Base-by-base conservation (phyloP, 1,284 basidiomycete genomes). In the Rhizoctonia solani region DNA sequence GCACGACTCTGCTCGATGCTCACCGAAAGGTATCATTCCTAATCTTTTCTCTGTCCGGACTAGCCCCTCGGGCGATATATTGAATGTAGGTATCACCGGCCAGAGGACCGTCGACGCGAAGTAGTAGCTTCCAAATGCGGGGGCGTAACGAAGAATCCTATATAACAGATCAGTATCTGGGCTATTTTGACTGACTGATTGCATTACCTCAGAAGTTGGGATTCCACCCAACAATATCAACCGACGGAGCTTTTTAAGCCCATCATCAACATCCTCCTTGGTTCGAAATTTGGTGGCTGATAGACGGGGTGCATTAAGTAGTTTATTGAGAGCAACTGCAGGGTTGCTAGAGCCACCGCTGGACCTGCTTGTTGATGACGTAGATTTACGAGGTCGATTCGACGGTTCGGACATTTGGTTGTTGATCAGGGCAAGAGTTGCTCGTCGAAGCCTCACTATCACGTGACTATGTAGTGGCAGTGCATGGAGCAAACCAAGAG, bases 101-200 rank as follows among this genome's bases (percentile, higher is more conserved):
- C 3, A 96, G 75, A 14, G 56, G 50, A 23, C 90, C 86, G 67
- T 89, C 87, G 0, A 96, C 87, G 54, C 88, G 85, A 44, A 98
- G 80, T 42, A 97, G 82, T 59, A 97, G 88, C 78, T 96, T 96
- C 95, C 95, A 98, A 80, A 93, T 87, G 61, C 89, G 82, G 42
- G 90, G 89, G 37, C 90, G 83, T 34, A 92, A 78, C 5, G 87
- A 87, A 25, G 87, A 77, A 72, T 92, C 90, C 90, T 92, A 54
- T 46, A 42, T 44, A 67, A 16, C 11, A 11, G 37, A 9, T 13
- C 25, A 46, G 34, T 63, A 65, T 63, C 49, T 13, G 65, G 25
- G n/a, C 14, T 23, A 52, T 25, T 44, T 54, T 55, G 72, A n/a
- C n/a, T 76, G 32, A 66, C 46, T 32, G 27, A 39, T 27, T 16